A percentile compares a stretch with the other conserved stretches of the same genome.
These are phyloP conservation scores for Yarrowia divulgata DNA, from an alignment of 805 yeast species.

Conservation along the genomic window DNA sequence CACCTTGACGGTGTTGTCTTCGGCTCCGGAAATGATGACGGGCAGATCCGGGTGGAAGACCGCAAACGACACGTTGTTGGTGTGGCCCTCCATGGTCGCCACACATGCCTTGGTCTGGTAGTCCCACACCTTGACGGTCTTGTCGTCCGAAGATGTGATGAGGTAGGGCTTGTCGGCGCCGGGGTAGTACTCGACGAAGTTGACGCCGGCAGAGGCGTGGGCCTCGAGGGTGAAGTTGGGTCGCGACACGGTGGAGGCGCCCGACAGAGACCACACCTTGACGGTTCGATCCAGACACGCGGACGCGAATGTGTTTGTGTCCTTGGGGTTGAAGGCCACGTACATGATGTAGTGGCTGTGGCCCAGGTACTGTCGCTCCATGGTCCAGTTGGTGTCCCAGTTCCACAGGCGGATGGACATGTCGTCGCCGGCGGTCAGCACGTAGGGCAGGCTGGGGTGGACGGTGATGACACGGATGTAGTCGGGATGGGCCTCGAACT, in stretches of 20 bases:
- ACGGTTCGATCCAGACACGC: conserved; percentile 97
- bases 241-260: conserved; percentile 60
- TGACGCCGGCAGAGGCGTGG: conserved; percentile 92
- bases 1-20: conserved; percentile 90
- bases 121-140: conserved; percentile 90
- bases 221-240: conserved; percentile 94
- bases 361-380: conserved; percentile 91
- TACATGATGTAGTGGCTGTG: conserved; percentile 96
- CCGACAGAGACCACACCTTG: conserved; percentile 88
- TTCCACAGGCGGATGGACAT: conserved; percentile 93
- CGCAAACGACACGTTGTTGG: conserved; percentile 94
- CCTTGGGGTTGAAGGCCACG: conserved; percentile 95
- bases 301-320: conserved; percentile 95
- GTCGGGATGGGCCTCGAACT: conserved; percentile 98
- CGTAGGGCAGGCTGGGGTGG: conserved; percentile 90
- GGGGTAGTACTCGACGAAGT: conserved; percentile 96
- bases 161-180: conserved; percentile 96
- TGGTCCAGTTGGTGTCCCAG: conserved; percentile 93
- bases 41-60: conserved; percentile 98
- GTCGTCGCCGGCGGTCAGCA: conserved; percentile 91
- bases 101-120: conserved; percentile 96
- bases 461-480: conserved; percentile 92
- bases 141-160: conserved; percentile 90
- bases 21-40: conserved; percentile 92
- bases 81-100: conserved; percentile 92